Evolutionary conservation across 1,284 basidiomycete genomes (phyloP).

Genomic region (Melanopsichium pennsylvanicum): DNA sequence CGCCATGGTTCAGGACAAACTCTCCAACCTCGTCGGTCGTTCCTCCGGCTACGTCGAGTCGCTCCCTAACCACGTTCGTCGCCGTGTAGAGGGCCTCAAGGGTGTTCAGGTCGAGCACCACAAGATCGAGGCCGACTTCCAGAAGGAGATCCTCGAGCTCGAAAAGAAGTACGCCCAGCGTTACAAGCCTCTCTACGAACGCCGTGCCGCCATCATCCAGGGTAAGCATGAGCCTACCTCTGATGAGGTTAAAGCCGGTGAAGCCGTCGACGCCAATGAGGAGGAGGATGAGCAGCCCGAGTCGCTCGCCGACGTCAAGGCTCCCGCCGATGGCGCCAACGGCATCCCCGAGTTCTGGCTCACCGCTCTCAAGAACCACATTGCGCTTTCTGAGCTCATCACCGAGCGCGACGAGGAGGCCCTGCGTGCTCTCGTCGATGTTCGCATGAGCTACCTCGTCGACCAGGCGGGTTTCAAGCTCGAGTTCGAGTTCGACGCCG

Average conservation of each 20-base stretch:
- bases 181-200: slow-evolving; percentile 86
- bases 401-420: slow-evolving; percentile 86
- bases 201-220: slow-evolving; percentile 82
- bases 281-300: slow-evolving; percentile 67
- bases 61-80: slow-evolving; percentile 81
- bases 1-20: slow-evolving; percentile 67
- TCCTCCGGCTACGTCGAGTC: slow-evolving; percentile 87
- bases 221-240: slow-evolving; percentile 78
- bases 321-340: slow-evolving; percentile 67
- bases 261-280: slow-evolving; percentile 72
- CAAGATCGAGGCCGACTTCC: slow-evolving; percentile 93
- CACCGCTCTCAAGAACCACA: slow-evolving; percentile 90
- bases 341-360: slow-evolving; percentile 98
- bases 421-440: slow-evolving; percentile 75
- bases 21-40: slow-evolving; percentile 76
- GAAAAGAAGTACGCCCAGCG: slow-evolving; percentile 95
- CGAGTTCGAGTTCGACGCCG: slow-evolving; percentile 76
- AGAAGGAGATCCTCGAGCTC: slow-evolving; percentile 92
- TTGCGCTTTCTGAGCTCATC: slow-evolving; percentile 85
- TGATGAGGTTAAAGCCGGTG: slow-evolving; percentile 83
- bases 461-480: slow-evolving; percentile 88
- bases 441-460: slow-evolving; percentile 75
- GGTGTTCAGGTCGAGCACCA: slow-evolving; percentile 92
- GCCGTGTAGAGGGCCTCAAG: slow-evolving; percentile 89
- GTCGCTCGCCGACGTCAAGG: slow-evolving; percentile 67